Percentiles rank a stretch among this genome's conserved stretches.
These are phyloP conservation scores for Heterobasidion annosum DNA, from an alignment of 1,284 basidiomycete genomes.

Conservation along the genomic window DNA sequence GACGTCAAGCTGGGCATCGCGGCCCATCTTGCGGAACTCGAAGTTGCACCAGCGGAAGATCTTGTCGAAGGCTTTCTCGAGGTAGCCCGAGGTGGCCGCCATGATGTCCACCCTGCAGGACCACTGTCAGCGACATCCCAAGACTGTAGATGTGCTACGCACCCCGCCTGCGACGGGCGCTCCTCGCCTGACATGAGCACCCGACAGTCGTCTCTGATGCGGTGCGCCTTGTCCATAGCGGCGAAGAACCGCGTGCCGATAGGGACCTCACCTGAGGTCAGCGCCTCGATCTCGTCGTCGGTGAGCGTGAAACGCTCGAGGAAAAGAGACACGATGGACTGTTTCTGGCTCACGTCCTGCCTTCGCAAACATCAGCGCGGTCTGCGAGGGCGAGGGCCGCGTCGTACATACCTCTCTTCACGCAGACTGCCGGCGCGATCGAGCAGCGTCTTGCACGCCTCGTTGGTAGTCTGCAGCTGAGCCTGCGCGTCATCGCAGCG, in stretches of 20 bases:
- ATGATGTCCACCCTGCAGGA: constrained; percentile 76
- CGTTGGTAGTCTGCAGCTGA: constrained; percentile 69
- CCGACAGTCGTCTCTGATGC: constrained; percentile 78
- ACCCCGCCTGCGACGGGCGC: constrained; percentile 77
- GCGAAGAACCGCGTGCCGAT: constrained; percentile 70
- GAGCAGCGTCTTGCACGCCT: constrained; percentile 75
- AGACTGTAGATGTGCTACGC: constrained; percentile 11
- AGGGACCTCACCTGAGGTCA: constrained; percentile 73
- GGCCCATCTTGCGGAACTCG: constrained; percentile 78
- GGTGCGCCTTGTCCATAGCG: constrained; percentile 81
- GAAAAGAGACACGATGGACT: constrained; percentile 74
- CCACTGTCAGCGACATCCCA: background rate
- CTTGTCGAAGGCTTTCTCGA: constrained; percentile 89
- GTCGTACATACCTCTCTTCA: constrained; percentile 58
- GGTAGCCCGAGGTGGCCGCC: constrained; percentile 67
- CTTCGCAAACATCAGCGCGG: constrained; percentile 22
- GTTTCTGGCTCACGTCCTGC: constrained; percentile 58
- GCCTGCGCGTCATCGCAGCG: constrained; percentile 78
- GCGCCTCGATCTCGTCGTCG: constrained; percentile 60
- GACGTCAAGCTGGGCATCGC: constrained; percentile 78
- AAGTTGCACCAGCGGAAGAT: constrained; percentile 80
- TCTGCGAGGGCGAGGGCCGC: background rate
- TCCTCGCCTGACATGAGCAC: constrained; percentile 86
- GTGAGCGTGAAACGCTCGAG: constrained; percentile 80
- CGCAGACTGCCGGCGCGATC: constrained; percentile 81